Base-by-base conservation (phyloP, 768 basidiomycete genomes). In the Dioszegia hungarica region DNA sequence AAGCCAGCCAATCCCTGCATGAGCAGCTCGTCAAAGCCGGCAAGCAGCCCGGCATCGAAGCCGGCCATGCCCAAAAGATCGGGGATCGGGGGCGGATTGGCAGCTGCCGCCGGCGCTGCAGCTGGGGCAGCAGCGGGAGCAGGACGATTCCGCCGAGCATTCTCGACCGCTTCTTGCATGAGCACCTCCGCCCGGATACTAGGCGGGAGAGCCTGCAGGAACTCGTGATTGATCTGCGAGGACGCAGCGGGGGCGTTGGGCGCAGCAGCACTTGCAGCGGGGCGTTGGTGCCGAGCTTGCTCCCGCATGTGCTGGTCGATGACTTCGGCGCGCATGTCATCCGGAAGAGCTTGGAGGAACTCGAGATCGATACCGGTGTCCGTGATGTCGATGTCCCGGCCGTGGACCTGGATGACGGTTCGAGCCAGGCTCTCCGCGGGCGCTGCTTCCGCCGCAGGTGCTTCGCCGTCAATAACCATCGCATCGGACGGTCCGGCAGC, bases 241-340 rank as follows among this genome's bases (percentile, higher is more conserved):
- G 87, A 47, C 31, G 66, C 43, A 83, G 81, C 54, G 85, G 79
- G 69, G 4, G 53, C 41, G 24, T 55, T 44, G 5, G 50, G 27
- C 8, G 85, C 81, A 3, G 90, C 85, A 11, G 88, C 85, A 27
- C 27, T 38, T 12, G 49, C 49, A 14, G 49, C 49, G 8, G 49
- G 49, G 5, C 49, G 49, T 28, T 36, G 36, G 17, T 51, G 49
- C 12, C 49, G 34, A 1, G 49, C 54, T 24, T 68, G 89, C 66
- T 98, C 95, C 9, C 92, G 86, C 64, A 97, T 85, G 70, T 99
- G 94, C 70, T 99, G 95, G 67, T 93, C 92, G 51, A 99, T 81
- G 33, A 99, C 91, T 72, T 99, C 95, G 72, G 95, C 94, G 48
- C 95, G 85, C 87, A 99, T 98, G 63, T 98, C 94, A 71, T 99